phyloP scores from a whole-genome alignment of 257 asterid species.

The Scutellaria barbata region DNA sequence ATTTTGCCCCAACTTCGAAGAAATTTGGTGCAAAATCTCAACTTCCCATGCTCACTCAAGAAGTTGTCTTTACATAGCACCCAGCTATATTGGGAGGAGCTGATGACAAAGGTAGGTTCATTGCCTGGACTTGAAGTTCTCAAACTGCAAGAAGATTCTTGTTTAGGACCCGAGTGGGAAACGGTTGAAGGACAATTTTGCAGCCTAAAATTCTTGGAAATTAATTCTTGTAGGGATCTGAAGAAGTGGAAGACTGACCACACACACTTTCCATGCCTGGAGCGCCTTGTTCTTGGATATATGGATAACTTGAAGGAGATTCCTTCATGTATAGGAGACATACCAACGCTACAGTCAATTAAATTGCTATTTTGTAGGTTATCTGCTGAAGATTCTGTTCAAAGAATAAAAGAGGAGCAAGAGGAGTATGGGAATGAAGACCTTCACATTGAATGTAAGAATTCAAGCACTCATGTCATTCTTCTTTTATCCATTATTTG shows the following conservation, averaged over 20 bases:
- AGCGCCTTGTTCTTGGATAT: neutral
- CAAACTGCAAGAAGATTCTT: neutral
- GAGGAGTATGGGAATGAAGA: neutral
- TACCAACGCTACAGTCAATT: neutral
- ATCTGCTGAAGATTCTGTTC: neutral
- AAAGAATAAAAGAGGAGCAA: neutral
- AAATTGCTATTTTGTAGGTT: neutral
- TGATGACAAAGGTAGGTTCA: neutral
- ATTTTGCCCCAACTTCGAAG: neutral
- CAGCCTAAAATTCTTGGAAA: neutral
- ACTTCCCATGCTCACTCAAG: neutral
- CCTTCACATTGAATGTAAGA: neutral
- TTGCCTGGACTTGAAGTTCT: neutral
- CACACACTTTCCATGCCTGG: conserved; percentile 2
- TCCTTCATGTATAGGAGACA: conserved; percentile 2
- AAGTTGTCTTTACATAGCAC: neutral
- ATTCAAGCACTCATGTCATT: neutral
- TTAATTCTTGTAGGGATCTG: neutral
- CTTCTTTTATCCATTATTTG: neutral
- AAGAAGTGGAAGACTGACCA: neutral
- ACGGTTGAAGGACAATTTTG: neutral
- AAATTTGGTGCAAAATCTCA: neutral
- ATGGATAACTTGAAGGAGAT: neutral
- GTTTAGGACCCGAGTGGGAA: neutral
- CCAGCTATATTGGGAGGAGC: neutral